Conservation (phyloP, 2,329 filamentous ascomycete genomes). For the Aspergillus tamarii region DNA sequence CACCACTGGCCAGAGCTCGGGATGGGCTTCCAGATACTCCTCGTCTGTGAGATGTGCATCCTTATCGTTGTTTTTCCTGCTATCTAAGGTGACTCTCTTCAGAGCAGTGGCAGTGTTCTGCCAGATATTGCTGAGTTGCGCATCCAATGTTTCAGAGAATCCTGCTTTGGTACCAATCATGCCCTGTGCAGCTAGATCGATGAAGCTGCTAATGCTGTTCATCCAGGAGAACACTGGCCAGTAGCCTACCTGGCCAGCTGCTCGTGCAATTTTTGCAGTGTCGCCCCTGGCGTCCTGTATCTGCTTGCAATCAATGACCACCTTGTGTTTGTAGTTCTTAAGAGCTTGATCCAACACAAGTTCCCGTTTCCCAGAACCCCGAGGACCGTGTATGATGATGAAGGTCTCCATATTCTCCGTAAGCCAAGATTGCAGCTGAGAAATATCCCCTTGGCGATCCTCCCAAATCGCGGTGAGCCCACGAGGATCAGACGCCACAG, state of each 20-base stretch:
- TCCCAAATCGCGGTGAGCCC: constrained; percentile 84
- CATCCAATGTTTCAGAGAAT: constrained; percentile 89
- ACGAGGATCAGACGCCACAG: constrained; percentile 61
- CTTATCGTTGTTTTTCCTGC: constrained; percentile 71
- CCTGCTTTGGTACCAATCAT: constrained; percentile 93
- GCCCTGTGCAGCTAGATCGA: constrained; percentile 90
- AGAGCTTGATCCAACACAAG: constrained; percentile 84
- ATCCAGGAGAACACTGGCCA: constrained; percentile 94
- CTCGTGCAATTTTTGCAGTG: constrained; percentile 77
- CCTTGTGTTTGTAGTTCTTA: constrained; percentile 72
- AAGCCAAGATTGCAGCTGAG: constrained; percentile 81
- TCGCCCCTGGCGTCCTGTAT: constrained; percentile 91
- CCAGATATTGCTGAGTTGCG: constrained; percentile 85
- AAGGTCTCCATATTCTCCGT: constrained; percentile 89
- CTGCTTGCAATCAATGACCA: constrained; percentile 90
- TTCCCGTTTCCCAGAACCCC: constrained; percentile 88
- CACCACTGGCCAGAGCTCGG: constrained; percentile 78
- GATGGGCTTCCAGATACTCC: constrained; percentile 86
- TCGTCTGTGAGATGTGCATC: constrained; percentile 76
- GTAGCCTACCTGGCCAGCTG: constrained; percentile 84
- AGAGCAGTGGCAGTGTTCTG: constrained; percentile 80
- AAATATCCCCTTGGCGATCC: constrained; percentile 78
- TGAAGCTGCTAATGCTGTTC: constrained; percentile 88
- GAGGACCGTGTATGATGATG: constrained; percentile 88
- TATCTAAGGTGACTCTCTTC: constrained; percentile 73